These are phyloP conservation scores for Geotrichum carabidarum DNA, from an alignment of 1,139 yeast species.

Conservation along the genomic window DNA sequence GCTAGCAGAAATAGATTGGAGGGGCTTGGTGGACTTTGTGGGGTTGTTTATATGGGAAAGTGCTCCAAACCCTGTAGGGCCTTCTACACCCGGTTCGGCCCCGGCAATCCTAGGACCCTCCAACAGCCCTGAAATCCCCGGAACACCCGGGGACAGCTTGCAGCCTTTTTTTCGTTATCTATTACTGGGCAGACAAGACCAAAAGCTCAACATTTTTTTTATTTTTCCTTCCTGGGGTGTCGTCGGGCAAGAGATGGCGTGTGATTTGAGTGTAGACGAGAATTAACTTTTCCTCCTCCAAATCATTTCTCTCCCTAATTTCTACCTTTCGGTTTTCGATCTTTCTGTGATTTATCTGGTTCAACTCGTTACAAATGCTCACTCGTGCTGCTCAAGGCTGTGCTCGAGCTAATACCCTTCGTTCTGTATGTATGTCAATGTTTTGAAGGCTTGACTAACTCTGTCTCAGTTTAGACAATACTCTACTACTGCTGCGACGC, in stretches of 20 bases:
- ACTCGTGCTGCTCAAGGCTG: background rate
- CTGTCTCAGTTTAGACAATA: conserved; percentile 5
- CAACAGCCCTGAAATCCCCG: no score
- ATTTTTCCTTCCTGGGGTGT: no score
- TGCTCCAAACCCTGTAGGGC: no score
- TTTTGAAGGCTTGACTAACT: conserved; percentile 2
- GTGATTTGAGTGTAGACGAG: background rate
- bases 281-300: background rate
- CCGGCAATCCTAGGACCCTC: no score
- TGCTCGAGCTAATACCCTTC: background rate
- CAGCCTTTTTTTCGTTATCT: no score
- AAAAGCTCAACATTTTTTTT: no score
- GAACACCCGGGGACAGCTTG: no score
- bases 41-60: no score
- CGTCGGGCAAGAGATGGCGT: background rate
- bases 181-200: no score
- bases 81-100: no score
- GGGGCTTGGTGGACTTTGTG: no score
- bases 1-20: no score
- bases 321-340: background rate
- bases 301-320: background rate
- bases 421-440: background rate
- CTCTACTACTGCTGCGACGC: background rate
- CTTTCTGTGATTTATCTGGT: background rate
- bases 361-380: background rate